These are phyloP conservation scores for Oryza coarctata DNA, from an alignment of 176 grass and related monocot genomes.

Conservation along the genomic window DNA sequence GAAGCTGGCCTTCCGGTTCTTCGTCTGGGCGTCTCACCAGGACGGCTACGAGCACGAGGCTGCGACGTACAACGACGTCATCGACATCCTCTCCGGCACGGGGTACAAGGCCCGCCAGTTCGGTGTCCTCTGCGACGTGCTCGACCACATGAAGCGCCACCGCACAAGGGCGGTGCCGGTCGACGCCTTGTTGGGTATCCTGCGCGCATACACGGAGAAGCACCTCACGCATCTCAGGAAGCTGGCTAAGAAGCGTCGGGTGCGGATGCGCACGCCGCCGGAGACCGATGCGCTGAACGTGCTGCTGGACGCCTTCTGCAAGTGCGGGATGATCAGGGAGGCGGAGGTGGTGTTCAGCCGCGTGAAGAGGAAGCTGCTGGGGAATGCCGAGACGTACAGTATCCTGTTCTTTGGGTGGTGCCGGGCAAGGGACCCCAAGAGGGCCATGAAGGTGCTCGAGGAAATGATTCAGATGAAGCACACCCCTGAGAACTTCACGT, in stretches of 20 bases:
- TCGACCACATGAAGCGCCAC: slow-evolving; percentile 88
- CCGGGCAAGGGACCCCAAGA: slow-evolving; percentile 62
- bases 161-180: slow-evolving; percentile 49
- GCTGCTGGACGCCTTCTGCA: slow-evolving; percentile 83
- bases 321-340: slow-evolving; percentile 77
- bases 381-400: slow-evolving; percentile 65
- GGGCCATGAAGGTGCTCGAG: slow-evolving; percentile 87
- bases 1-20: slow-evolving; percentile 85
- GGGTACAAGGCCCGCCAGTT: slow-evolving; percentile 80
- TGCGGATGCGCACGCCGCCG: slow-evolving; percentile 58
- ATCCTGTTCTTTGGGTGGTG: slow-evolving; percentile 94
- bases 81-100: slow-evolving; percentile 89
- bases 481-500: slow-evolving; percentile 82
- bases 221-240: slow-evolving; percentile 71
- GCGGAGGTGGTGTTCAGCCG: slow-evolving; percentile 62
- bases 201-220: slow-evolving; percentile 66
- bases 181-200: slow-evolving; percentile 56
- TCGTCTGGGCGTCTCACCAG: slow-evolving; percentile 65
- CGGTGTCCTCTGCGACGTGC: slow-evolving; percentile 73
- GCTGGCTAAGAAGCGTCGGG: slow-evolving; percentile 72
- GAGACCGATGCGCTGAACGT: slow-evolving; percentile 79
- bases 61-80: slow-evolving; percentile 66
- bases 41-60: slow-evolving; percentile 65
- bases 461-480: slow-evolving; percentile 75
- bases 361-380: slow-evolving; percentile 58